phyloP scores from a whole-genome alignment of 192 early-diverging fungal species.

The Linnemannia hyalina region DNA sequence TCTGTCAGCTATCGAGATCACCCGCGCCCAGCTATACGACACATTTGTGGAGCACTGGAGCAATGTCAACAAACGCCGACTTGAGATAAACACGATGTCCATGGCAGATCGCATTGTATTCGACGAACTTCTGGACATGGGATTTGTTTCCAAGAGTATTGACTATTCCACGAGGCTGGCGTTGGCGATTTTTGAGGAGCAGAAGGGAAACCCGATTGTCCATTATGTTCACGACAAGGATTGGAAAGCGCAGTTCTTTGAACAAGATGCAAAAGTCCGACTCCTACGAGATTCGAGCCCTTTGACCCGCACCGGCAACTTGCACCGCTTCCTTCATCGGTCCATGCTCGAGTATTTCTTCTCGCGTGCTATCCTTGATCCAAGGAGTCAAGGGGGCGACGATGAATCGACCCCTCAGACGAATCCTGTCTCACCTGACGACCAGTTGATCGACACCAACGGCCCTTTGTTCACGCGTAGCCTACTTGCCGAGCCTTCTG shows the following conservation, averaged over 20 bases:
- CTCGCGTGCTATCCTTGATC: background rate
- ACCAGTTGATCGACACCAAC: background rate
- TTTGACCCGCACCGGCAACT: background rate
- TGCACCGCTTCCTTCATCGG: background rate
- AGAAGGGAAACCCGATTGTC: background rate
- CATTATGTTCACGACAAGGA: background rate
- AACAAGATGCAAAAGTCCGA: no score
- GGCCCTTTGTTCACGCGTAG: background rate
- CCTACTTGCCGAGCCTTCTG: background rate
- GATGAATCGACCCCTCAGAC: background rate
- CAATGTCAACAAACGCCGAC: background rate
- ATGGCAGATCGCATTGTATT: no score
- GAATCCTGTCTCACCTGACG: no score
- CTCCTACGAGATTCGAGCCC: background rate
- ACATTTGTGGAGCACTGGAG: background rate
- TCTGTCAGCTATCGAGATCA: background rate
- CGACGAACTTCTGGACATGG: background rate
- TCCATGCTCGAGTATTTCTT: conserved; percentile 1
- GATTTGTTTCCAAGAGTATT: no score
- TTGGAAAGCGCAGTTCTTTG: background rate
- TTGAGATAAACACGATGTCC: background rate
- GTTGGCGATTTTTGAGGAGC: background rate
- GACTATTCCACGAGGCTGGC: background rate
- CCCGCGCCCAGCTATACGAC: background rate
- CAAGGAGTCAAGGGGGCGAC: background rate